Base-by-base conservation (phyloP, 306 rosid species). In the Cucurbita pepo region DNA sequence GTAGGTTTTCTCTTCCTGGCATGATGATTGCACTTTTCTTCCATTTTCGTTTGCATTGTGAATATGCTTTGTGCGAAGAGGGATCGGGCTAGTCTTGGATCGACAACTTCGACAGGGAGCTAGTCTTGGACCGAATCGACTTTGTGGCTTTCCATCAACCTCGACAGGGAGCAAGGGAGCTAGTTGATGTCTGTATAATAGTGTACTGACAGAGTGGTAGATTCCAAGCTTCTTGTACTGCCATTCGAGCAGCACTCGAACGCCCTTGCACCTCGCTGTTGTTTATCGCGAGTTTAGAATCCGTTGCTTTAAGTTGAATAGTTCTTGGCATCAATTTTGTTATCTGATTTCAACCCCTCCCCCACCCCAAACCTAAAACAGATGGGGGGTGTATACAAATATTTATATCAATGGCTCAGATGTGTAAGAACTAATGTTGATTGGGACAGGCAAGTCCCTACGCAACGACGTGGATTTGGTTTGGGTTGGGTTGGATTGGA, bases 121-220 rank as follows among this genome's bases (percentile, higher is more conserved):
- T 77, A 36, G 66, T 60, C 25, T n/a, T 61, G 66, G 79, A 80
- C 73, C 73, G 76, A 45, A 13, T 75, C 75, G 75, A 85, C 77
- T 65, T 59, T 73, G 56, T 65, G 77, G 76, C 76, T 78, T 81
- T 75, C 82, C 85, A 52, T 83, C 22, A 71, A 71, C 34, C 34
- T 30, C 34, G 3, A 30, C 34, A 30, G 34, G 34, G 71, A 75
- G 71, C 75, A 64, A 36, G 65, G 83, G 72, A 22, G 73, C 41
- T 41, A 67, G 84, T 78, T 78, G 72, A 80, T 85, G 75, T 75
- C 85, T 86, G 94, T 88, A 86, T 84, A 83, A 86, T 77, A 82
- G 80, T 73, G 50, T 54, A 38, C 34, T 37, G 76, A 56, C 64
- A 55, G 44, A 69, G 76, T 54, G 61, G 37, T 41, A 12, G 63